A percentile compares a stretch with the other conserved stretches of the same genome.
phyloP scores from a whole-genome alignment of 441 rosid species.

The Gossypium laxum region DNA sequence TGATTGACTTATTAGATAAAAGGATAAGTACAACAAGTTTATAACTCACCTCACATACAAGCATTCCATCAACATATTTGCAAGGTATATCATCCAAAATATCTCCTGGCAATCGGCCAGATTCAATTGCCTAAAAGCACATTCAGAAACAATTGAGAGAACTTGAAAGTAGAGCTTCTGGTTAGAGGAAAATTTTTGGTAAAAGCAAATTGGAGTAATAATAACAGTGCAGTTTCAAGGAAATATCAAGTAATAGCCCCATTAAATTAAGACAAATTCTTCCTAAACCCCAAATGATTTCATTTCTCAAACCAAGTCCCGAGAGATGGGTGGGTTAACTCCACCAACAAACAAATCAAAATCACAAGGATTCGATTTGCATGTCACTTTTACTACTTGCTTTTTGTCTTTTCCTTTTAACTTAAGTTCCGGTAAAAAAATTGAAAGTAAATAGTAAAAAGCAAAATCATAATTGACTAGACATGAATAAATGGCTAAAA shows the following conservation, averaged over 20 bases:
- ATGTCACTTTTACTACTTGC: background rate
- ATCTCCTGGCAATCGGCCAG: conserved; percentile 82
- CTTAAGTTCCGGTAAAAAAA: background rate
- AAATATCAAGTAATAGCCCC: conserved; percentile 4
- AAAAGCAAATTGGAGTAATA: background rate
- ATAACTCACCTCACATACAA: conserved; percentile 69
- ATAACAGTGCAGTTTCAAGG: background rate
- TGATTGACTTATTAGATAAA: background rate
- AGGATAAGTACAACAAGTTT: background rate
- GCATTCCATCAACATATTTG: conserved; percentile 66
- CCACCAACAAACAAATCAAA: conserved; percentile 3
- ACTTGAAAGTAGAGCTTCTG: background rate
- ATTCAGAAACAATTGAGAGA: conserved; percentile 6
- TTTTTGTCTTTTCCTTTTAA: background rate
- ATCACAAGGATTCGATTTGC: background rate
- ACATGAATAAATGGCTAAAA: background rate
- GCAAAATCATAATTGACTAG: background rate
- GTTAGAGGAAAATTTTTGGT: background rate
- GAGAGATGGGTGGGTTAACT: background rate
- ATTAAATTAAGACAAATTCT: background rate
- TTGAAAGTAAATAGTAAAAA: background rate
- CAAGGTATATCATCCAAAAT: conserved; percentile 68
- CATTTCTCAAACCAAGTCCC: background rate
- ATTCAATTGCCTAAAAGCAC: conserved; percentile 65
- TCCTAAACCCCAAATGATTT: background rate